Percentiles rank a stretch among this genome's conserved stretches.
phyloP scores from a whole-genome alignment of 768 basidiomycete genomes.

The Hypholoma sublateritium region DNA sequence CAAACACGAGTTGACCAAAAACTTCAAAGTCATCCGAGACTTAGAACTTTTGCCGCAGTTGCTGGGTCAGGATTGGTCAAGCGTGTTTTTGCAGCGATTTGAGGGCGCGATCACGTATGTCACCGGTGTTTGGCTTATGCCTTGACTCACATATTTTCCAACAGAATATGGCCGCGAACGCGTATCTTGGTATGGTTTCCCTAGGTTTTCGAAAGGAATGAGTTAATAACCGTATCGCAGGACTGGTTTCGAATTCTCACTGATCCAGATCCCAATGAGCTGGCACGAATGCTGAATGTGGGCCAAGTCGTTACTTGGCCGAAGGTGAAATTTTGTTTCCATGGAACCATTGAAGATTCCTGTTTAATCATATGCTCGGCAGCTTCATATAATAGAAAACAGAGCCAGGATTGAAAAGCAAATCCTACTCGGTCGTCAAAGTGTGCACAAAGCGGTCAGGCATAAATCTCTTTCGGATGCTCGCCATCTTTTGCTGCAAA shows the following conservation, averaged over 20 bases:
- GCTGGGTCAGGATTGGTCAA: slow-evolving; percentile 93
- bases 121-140: slow-evolving; percentile 29
- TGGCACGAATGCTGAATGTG: slow-evolving; percentile 83
- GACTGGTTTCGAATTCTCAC: slow-evolving; percentile 85
- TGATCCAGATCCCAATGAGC: slow-evolving; percentile 78
- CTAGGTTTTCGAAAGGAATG: neutral
- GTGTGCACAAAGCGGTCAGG: slow-evolving; percentile 58
- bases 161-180: slow-evolving; percentile 84
- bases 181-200: slow-evolving; percentile 57
- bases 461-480: slow-evolving; percentile 23
- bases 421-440: slow-evolving; percentile 76
- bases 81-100: slow-evolving; percentile 93
- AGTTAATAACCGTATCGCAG: slow-evolving; percentile 30
- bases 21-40: slow-evolving; percentile 97
- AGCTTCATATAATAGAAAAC: slow-evolving; percentile 95
- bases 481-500: slow-evolving; percentile 22
- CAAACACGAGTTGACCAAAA: slow-evolving; percentile 94
- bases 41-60: slow-evolving; percentile 93
- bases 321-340: slow-evolving; percentile 52
- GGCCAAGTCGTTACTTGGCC: slow-evolving; percentile 97
- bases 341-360: too few species aligned
- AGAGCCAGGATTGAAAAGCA: slow-evolving; percentile 83
- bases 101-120: slow-evolving; percentile 85
- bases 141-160: slow-evolving; percentile 33
- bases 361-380: neutral